Base-by-base conservation (phyloP, 2,329 filamentous ascomycete genomes). In the Colletotrichum paranaense region DNA sequence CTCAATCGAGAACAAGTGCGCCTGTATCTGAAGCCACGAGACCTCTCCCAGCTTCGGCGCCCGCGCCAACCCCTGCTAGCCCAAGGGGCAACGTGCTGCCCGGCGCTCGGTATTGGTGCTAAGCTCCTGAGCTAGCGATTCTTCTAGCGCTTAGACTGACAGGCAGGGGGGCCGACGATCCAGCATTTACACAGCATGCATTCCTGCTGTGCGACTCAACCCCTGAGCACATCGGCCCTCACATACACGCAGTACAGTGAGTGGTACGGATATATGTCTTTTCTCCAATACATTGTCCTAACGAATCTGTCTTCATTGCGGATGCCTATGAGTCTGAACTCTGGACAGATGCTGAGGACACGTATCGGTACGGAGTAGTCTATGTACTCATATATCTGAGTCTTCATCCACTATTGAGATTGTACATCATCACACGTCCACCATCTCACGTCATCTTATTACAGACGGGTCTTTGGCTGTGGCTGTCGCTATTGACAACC, bases 391-490 rank as follows among this genome's bases (percentile, higher is more conserved):
- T 7, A 42, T 42, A 42, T 19, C 5, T 16, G 38, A 42, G 38
- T 16, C 6, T 42, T 16, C 16, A 12, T 16, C 38, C 14, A 42
- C 38, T 38, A 16, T 42, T 16, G 14, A 42, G 14, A 42, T 6
- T 52, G 28, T 52, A 65, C 38, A 16, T 16, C 60, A 57, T 35
- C 26, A 30, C 42, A 22, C n/a, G 30, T 32, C 30, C 7, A 59
- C 35, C 56, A 59, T 4, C 56, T 60, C 66, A 30, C 35, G 16
- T 57, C 58, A 63, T 56, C 49, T 58, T 59, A 49, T 64, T 59
- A 49, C 49, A 38, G 49, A 58, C 42, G 52, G 66, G 53, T 60
- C 22, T 38, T 38, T 70, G 67, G 55, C 24, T 32, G 30, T 63
- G 46, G 28, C 42, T 35, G 60, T 35, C 32, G 32, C 11, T 35